A percentile compares a stretch with the other conserved stretches of the same genome.
Evolutionary conservation across 495 filamentous ascomycete species (phyloP).

Genomic region (Penicillium subrubescens): DNA sequence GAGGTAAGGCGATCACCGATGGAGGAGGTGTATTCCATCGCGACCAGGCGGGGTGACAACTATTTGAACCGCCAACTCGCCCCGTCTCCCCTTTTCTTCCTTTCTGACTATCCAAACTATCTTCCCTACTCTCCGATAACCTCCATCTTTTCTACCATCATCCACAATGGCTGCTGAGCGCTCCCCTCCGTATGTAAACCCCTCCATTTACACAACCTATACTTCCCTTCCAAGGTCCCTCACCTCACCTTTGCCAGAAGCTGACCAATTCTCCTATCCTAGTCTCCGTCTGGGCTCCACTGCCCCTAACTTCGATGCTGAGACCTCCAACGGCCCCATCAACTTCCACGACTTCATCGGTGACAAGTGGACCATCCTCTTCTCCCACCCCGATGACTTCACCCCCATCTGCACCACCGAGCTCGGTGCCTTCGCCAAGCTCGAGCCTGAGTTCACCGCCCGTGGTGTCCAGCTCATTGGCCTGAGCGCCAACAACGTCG

Average conservation of each 20-base stretch:
- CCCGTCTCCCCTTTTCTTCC: slow-evolving; percentile 6
- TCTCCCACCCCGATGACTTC: slow-evolving; percentile 91
- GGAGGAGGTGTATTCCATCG: slow-evolving; percentile 1
- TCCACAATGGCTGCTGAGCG: slow-evolving; percentile 55
- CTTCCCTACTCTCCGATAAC: not conserved
- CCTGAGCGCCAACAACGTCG: slow-evolving; percentile 65
- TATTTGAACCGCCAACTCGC: slow-evolving; percentile 29
- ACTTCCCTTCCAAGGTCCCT: not conserved
- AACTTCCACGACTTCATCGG: slow-evolving; percentile 98
- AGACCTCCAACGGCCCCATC: slow-evolving; percentile 88
- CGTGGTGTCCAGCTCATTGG: slow-evolving; percentile 95
- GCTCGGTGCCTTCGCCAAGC: slow-evolving; percentile 94
- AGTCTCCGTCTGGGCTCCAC: slow-evolving; percentile 85
- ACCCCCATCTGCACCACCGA: slow-evolving; percentile 98
- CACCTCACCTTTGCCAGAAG: not conserved
- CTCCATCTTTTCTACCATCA: slow-evolving; percentile 4
- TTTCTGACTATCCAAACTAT: not conserved
- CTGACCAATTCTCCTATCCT: not conserved
- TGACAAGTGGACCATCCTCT: slow-evolving; percentile 91
- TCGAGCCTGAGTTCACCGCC: slow-evolving; percentile 94
- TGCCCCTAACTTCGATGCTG: slow-evolving; percentile 92
- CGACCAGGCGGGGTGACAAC: slow-evolving; percentile 23
- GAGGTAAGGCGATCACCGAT: slow-evolving; percentile 26
- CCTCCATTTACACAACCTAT: not conserved
- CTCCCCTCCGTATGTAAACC: slow-evolving; percentile 24